phyloP scores from a whole-genome alignment of 345 rosid species.

The Eucalyptus pumila region DNA sequence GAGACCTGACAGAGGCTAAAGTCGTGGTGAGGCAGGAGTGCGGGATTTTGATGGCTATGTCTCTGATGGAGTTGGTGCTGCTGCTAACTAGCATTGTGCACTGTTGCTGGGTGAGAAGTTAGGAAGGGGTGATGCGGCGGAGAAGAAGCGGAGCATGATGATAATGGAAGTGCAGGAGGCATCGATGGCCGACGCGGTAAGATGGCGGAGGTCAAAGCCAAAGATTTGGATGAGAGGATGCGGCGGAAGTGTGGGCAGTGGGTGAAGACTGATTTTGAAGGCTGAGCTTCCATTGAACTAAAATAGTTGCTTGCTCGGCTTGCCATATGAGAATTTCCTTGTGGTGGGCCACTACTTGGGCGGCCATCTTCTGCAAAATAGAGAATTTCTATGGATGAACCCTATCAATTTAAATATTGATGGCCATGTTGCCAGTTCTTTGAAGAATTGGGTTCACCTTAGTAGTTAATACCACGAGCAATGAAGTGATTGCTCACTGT shows the following conservation, averaged over 20 bases:
- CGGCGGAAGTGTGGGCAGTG: fast-evolving
- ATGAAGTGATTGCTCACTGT: no score
- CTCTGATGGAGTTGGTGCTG: background rate
- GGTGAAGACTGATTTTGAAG: no score
- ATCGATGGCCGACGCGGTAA: no score
- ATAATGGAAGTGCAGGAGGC: no score
- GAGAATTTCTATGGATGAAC: background rate
- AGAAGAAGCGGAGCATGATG: background rate
- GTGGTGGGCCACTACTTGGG: background rate
- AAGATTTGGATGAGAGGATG: no score
- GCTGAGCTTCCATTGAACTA: no score
- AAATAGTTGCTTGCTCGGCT: no score
- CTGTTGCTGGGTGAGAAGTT: background rate
- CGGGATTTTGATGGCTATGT: background rate
- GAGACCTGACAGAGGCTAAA: background rate
- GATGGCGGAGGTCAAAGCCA: no score
- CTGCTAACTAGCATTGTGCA: background rate
- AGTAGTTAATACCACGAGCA: background rate
- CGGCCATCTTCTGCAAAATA: background rate
- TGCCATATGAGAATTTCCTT: background rate
- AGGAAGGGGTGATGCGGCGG: background rate
- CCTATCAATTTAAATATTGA: background rate
- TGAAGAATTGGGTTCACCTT: background rate
- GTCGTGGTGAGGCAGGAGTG: background rate
- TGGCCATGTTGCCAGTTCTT: background rate